Base-by-base conservation (phyloP, 202 grass and related monocot genomes). In the Thinopyrum obtusiflorum region DNA sequence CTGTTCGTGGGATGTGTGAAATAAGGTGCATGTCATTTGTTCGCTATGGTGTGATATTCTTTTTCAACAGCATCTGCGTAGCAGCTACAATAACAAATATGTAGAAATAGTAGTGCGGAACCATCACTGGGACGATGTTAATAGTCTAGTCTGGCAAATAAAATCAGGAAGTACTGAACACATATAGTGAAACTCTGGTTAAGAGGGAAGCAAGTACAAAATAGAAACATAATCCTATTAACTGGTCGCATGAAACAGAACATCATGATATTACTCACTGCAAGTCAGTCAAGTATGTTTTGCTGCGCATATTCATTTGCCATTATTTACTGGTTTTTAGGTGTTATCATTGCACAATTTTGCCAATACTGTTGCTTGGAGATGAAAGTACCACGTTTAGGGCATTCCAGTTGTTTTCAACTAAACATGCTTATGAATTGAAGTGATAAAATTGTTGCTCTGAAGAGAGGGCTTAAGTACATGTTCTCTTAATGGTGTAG, bases 401-500 rank as follows among this genome's bases (percentile, higher is more conserved):
- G 36, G 25, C 23, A 64, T 77, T 20, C 1, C 2, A 85, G 46
- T 79, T 33, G 3, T 71, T 44, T 12, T 17, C 18, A 18, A 63
- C 35, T 33, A 59, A 77, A 77, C 73, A 77, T 57, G 47, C 27
- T 4, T 42, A 29, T 77, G 18, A 59, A 32, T 21, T 59, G 24
- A 35, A 47, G 14, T 64, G n/a, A 21, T 62, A 47, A 21, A 49
- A 71, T 26, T 62, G 4, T 40, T 29, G 37, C 10, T 37, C n/a
- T 53, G 7, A 36, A 18, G 33, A 20, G 15, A 70, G 9, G 18
- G 23, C 46, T 78, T 68, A 42, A 27, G 9, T 55, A 18, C 31
- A 76, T 53, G 27, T 72, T 60, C 15, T 40, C 65, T 74, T 74
- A 62, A 31, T 74, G 17, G n/a, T 74, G 49, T 24, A 77, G 49